A percentile compares a stretch with the other conserved stretches of the same genome.
These are phyloP conservation scores for Aristolochia contorta DNA, from an alignment of 164 flowering plant species.

Conservation along the genomic window DNA sequence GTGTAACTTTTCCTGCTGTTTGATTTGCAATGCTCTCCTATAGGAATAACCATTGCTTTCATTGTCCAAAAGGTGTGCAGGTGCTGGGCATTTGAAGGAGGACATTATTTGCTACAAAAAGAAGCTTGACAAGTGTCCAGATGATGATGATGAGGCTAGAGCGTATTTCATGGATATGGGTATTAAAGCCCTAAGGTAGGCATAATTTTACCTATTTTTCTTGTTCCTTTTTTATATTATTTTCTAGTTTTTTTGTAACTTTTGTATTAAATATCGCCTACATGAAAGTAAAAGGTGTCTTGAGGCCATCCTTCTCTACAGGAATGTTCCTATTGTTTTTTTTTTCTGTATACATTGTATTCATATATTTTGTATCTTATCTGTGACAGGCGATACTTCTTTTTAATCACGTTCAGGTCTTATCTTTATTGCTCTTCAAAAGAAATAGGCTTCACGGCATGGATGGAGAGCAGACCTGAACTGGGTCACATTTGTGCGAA, in stretches of 20 bases:
- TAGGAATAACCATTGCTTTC: neutral
- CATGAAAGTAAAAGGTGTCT: neutral
- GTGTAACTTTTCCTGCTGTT: no score
- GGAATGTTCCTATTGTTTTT: neutral
- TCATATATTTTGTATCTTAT: neutral
- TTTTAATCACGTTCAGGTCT: conserved; percentile 74
- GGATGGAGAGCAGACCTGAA: conserved; percentile 89
- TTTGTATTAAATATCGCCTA: no score
- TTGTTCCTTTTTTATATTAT: no score
- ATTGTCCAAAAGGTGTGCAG: conserved; percentile 61
- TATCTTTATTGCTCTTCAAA: conserved; percentile 58
- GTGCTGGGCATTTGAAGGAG: conserved; percentile 80
- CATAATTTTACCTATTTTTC: conserved; percentile 1
- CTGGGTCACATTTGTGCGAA: conserved; percentile 81
- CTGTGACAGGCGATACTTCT: conserved; percentile 88
- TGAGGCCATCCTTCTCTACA: neutral
- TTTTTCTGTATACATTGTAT: neutral
- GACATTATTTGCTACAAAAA: conserved; percentile 59
- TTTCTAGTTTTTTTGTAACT: no score
- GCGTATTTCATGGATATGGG: conserved; percentile 79
- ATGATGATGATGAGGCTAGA: conserved; percentile 50
- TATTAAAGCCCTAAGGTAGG: conserved; percentile 81
- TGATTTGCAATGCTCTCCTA: no score
- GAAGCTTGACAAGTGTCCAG: conserved; percentile 47
- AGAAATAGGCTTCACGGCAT: conserved; percentile 45